Evolutionary conservation across 176 grass and related monocot genomes (phyloP).

Genomic region (Canna indica): DNA sequence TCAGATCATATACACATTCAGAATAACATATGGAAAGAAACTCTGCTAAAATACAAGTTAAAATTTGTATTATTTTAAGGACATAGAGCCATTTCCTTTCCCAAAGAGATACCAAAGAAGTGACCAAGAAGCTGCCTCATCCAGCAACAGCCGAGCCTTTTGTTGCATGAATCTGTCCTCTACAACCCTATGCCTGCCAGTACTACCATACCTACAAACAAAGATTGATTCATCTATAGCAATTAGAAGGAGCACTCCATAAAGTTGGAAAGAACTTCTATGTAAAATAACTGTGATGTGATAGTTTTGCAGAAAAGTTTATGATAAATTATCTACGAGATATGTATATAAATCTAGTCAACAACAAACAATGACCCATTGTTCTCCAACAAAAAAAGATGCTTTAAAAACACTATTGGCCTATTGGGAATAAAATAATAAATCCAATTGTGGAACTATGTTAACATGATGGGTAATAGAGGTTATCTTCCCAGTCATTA

Average conservation of each 20-base stretch:
- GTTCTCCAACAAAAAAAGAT: neutral
- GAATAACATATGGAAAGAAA: neutral
- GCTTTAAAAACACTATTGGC: neutral
- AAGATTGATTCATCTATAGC: neutral
- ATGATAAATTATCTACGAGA: neutral
- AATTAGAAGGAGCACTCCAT: neutral
- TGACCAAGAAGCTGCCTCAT: conserved; percentile 97
- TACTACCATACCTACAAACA: conserved; percentile 44
- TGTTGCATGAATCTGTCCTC: conserved; percentile 88
- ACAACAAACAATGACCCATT: neutral
- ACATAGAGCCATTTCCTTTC: conserved; percentile 50
- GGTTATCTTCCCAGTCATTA: neutral
- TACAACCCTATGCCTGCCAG: conserved; percentile 48
- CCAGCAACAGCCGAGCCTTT: conserved; percentile 72
- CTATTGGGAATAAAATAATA: neutral
- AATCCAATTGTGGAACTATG: neutral
- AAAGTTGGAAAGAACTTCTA: neutral
- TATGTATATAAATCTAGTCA: neutral
- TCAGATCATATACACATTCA: neutral
- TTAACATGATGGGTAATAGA: neutral
- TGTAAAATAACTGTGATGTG: neutral
- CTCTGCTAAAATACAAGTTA: neutral
- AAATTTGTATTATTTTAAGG: conserved; percentile 3
- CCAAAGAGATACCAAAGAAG: conserved; percentile 97
- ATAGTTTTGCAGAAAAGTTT: neutral